Percentiles rank a stretch among this genome's conserved stretches.
Evolutionary conservation across 2,329 filamentous ascomycete genomes (phyloP).

Genomic region (Penicillium italicum): DNA sequence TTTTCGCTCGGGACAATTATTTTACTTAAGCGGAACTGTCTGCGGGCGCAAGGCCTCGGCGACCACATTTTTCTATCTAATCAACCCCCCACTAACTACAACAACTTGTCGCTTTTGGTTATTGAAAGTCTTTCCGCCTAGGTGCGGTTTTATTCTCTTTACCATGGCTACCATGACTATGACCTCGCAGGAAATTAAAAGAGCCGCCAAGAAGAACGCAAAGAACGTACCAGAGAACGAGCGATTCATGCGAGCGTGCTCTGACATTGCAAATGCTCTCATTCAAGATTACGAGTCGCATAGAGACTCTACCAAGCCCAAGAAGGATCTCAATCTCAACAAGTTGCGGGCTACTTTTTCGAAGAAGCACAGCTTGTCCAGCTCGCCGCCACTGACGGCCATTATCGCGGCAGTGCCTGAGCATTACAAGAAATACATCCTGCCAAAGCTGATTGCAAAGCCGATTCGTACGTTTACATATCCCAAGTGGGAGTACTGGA

Average conservation of each 20-base stretch:
- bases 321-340: constrained; percentile 91
- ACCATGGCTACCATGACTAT: constrained; percentile 62
- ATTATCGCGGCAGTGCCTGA: constrained; percentile 99
- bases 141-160: constrained; percentile 19
- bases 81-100: constrained; percentile 13
- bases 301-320: constrained; percentile 66
- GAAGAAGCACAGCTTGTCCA: constrained; percentile 86
- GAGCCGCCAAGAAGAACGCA: constrained; percentile 60
- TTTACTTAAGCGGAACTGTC: constrained; percentile 37
- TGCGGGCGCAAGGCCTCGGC: constrained; percentile 29
- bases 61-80: constrained; percentile 27
- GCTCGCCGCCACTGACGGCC: constrained; percentile 85
- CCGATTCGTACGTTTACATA: constrained; percentile 66
- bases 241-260: constrained; percentile 87
- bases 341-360: constrained; percentile 78
- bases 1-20: constrained; percentile 37
- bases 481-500: neutral
- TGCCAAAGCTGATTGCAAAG: constrained; percentile 94
- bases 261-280: constrained; percentile 87
- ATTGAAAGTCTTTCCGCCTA: neutral
- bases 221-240: constrained; percentile 90
- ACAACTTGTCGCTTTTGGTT: neutral
- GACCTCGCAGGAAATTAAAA: constrained; percentile 55
- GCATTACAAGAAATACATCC: constrained; percentile 98
- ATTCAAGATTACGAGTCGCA: constrained; percentile 90